These are phyloP conservation scores for Penicillium sp. DNA, from an alignment of 2,329 filamentous ascomycete genomes.

Conservation along the genomic window DNA sequence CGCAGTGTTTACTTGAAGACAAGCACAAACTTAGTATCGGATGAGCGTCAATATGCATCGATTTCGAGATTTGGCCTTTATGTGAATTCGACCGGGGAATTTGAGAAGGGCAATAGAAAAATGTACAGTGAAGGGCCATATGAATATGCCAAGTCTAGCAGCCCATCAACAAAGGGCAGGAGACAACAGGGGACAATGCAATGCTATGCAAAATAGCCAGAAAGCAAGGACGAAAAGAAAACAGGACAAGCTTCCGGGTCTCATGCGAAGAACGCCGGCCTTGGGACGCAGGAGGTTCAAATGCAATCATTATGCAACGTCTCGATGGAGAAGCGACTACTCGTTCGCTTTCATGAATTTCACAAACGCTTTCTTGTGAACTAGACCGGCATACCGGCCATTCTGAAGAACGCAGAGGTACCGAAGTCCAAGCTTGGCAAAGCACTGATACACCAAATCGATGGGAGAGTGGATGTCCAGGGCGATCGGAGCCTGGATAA, in stretches of 20 bases:
- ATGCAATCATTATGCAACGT: too few relatives aligned
- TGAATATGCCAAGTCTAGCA: not conserved
- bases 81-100: not conserved
- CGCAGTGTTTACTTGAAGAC: too few relatives aligned
- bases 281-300: too few relatives aligned
- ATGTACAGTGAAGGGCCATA: too few relatives aligned
- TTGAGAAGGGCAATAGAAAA: too few relatives aligned
- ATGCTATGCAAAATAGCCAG: constrained; percentile 17
- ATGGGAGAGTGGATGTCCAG: constrained; percentile 87
- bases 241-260: not conserved
- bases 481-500: constrained; percentile 69
- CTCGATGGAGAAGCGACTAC: constrained; percentile 41
- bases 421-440: constrained; percentile 85
- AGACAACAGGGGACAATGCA: constrained; percentile 8
- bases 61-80: too few relatives aligned
- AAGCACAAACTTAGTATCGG: too few relatives aligned
- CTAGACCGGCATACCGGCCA: constrained; percentile 83
- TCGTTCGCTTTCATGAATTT: constrained; percentile 87
- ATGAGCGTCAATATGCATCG: too few relatives aligned
- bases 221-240: constrained; percentile 3
- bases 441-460: constrained; percentile 94
- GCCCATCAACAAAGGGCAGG: not conserved
- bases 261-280: too few relatives aligned
- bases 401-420: constrained; percentile 88
- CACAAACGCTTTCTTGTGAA: constrained; percentile 97